phyloP scores from a whole-genome alignment of 1,284 basidiomycete genomes.

The Ustilago nuda region DNA sequence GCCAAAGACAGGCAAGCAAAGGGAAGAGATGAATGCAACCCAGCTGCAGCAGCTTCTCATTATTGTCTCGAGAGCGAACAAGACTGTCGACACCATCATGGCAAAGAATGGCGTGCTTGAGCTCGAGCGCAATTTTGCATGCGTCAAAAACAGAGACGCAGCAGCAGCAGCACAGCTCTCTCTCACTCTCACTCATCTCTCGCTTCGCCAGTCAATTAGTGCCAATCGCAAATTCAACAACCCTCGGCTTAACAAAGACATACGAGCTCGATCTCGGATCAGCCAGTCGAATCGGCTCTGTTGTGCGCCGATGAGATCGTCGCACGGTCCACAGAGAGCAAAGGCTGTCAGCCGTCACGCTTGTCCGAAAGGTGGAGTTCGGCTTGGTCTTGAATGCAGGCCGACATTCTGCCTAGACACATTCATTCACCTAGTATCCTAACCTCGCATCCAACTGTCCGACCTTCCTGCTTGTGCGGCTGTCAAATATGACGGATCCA shows the following conservation, averaged over 20 bases:
- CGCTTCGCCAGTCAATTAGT: conserved; percentile 7
- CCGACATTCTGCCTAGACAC: background rate
- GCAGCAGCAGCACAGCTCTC: too few relatives aligned
- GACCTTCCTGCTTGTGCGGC: background rate
- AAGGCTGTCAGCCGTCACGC: conserved; percentile 13
- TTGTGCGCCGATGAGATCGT: background rate
- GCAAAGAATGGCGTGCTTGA: conserved; percentile 35
- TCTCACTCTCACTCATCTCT: too few relatives aligned
- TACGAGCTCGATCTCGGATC: background rate
- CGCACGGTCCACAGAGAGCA: conserved; percentile 14
- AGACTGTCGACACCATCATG: conserved; percentile 22
- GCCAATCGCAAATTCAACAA: conserved; percentile 1
- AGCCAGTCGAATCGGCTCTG: background rate
- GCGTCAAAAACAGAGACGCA: background rate
- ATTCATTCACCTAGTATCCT: background rate
- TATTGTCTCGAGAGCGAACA: background rate
- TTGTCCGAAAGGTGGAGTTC: conserved; percentile 18
- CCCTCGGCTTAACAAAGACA: background rate
- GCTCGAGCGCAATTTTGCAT: conserved; percentile 2
- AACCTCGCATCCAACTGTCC: background rate
- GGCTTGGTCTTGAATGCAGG: background rate
- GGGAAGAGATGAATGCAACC: background rate
- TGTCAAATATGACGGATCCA: conserved; percentile 51
- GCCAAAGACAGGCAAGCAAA: background rate
- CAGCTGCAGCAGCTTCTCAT: conserved; percentile 2